Evolutionary conservation across 768 basidiomycete genomes (phyloP).

Genomic region (Termitomyces eurrhizus): DNA sequence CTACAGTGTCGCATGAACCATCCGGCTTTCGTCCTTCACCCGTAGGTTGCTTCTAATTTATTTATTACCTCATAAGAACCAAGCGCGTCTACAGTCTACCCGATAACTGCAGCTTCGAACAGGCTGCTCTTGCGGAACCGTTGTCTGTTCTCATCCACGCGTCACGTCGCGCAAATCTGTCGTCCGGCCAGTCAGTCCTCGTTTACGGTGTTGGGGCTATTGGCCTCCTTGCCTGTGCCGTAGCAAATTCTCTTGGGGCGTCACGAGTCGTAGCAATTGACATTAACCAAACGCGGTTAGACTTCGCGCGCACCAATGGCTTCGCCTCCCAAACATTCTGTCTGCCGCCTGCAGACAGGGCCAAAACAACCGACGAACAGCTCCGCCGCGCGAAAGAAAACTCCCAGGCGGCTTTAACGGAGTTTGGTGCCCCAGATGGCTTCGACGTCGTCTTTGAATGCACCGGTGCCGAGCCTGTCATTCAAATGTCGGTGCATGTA

Average conservation of each 20-base stretch:
- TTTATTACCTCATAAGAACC: slow-evolving; percentile 2
- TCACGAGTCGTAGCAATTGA: slow-evolving; percentile 73
- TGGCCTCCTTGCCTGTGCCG: slow-evolving; percentile 83
- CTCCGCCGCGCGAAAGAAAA: slow-evolving; percentile 59
- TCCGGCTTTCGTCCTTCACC: slow-evolving; percentile 80
- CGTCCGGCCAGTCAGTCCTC: slow-evolving; percentile 66
- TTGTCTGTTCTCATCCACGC: slow-evolving; percentile 84
- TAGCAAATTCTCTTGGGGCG: slow-evolving; percentile 71
- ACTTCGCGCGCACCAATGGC: slow-evolving; percentile 71
- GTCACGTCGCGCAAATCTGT: slow-evolving; percentile 38
- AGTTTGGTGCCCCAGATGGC: slow-evolving; percentile 65
- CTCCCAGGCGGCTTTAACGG: slow-evolving; percentile 44
- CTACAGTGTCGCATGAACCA: slow-evolving; percentile 87
- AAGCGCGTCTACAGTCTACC: slow-evolving; percentile 52
- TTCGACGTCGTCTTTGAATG: slow-evolving; percentile 95
- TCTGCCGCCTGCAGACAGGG: slow-evolving; percentile 45
- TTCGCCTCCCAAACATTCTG: slow-evolving; percentile 76
- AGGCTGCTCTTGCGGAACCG: slow-evolving; percentile 89
- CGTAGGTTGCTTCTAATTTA: slow-evolving; percentile 48
- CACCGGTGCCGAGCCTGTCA: slow-evolving; percentile 88
- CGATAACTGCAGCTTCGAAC: slow-evolving; percentile 68
- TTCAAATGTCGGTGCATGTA: slow-evolving; percentile 89
- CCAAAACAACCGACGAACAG: slow-evolving; percentile 53
- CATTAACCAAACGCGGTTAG: slow-evolving; percentile 78
- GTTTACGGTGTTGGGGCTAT: slow-evolving; percentile 94